These are phyloP conservation scores for Cryptococcus maquisensis DNA, from an alignment of 1,284 basidiomycete species.

Conservation along the genomic window DNA sequence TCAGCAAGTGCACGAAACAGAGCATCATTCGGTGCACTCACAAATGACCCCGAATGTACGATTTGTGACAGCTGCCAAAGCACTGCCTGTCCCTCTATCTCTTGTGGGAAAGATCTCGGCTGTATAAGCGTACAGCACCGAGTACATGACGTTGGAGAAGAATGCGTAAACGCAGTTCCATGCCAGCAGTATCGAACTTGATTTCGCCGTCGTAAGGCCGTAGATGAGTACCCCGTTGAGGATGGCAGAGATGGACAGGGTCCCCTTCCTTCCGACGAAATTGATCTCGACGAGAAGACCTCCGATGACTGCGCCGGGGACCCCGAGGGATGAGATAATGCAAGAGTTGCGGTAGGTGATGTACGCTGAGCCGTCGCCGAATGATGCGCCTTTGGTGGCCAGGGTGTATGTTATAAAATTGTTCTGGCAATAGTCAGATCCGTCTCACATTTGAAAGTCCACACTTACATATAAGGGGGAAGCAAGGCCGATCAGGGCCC, in stretches of 20 bases:
- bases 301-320: slow-evolving; percentile 61
- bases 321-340: slow-evolving; percentile 51
- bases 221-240: slow-evolving; percentile 61
- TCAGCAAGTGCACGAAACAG: no score
- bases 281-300: slow-evolving; percentile 56
- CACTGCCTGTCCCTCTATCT: slow-evolving; percentile 63
- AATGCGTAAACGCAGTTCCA: slow-evolving; percentile 58
- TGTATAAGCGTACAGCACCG: slow-evolving; percentile 50
- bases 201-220: slow-evolving; percentile 60
- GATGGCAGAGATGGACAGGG: slow-evolving; percentile 54
- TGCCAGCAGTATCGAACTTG: slow-evolving; percentile 53
- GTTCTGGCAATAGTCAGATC: slow-evolving; percentile 34
- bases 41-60: slow-evolving; percentile 54
- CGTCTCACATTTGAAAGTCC: neutral
- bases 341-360: slow-evolving; percentile 56
- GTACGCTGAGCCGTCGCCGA: slow-evolving; percentile 41
- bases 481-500: slow-evolving; percentile 61
- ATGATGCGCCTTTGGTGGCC: slow-evolving; percentile 34
- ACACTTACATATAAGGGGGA: slow-evolving; percentile 53
- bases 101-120: slow-evolving; percentile 65
- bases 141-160: slow-evolving; percentile 46
- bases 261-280: slow-evolving; percentile 55
- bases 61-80: slow-evolving; percentile 57
- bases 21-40: slow-evolving; percentile 2
- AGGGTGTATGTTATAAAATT: slow-evolving; percentile 58